Evolutionary conservation across 2,329 filamentous ascomycete species (phyloP).

Genomic region (Microdochium nivale): DNA sequence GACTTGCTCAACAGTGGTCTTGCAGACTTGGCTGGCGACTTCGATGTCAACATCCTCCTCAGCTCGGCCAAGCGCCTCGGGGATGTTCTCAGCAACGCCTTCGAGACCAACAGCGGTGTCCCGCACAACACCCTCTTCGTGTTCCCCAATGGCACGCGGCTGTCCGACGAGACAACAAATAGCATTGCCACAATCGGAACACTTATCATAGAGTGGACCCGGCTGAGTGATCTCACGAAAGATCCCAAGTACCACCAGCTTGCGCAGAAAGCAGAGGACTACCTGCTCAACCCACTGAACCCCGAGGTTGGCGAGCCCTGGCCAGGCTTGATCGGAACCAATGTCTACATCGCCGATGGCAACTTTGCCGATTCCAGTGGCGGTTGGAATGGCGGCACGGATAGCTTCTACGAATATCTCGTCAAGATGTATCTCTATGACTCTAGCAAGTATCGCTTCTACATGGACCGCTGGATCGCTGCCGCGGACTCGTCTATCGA

Average conservation of each 20-base stretch:
- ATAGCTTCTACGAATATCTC: slow-evolving; percentile 84
- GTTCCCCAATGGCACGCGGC: slow-evolving; percentile 32
- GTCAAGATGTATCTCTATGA: slow-evolving; percentile 90
- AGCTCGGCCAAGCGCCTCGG: slow-evolving; percentile 60
- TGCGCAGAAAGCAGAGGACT: slow-evolving; percentile 57
- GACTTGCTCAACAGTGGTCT: slow-evolving; percentile 65
- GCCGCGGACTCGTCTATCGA: slow-evolving; percentile 70
- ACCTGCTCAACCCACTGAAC: slow-evolving; percentile 60
- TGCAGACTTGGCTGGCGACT: slow-evolving; percentile 33
- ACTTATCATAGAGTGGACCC: slow-evolving; percentile 77
- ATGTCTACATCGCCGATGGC: slow-evolving; percentile 57
- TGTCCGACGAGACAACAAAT: slow-evolving; percentile 47
- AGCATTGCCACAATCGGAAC: slow-evolving; percentile 71
- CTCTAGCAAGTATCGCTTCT: slow-evolving; percentile 48
- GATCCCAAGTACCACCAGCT: slow-evolving; percentile 58
- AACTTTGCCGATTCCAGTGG: slow-evolving; percentile 58
- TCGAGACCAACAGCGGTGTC: slow-evolving; percentile 67
- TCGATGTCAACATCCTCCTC: slow-evolving; percentile 49
- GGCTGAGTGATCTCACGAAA: slow-evolving; percentile 65
- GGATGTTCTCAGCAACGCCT: slow-evolving; percentile 67
- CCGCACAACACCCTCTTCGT: slow-evolving; percentile 63
- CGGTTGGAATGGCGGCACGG: slow-evolving; percentile 69
- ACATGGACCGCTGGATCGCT: slow-evolving; percentile 66
- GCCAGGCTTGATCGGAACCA: slow-evolving; percentile 65
- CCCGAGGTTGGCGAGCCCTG: slow-evolving; percentile 54